phyloP scores from a whole-genome alignment of 805 yeast genomes.

The Sugiyamaella boreocaroliniensis region DNA sequence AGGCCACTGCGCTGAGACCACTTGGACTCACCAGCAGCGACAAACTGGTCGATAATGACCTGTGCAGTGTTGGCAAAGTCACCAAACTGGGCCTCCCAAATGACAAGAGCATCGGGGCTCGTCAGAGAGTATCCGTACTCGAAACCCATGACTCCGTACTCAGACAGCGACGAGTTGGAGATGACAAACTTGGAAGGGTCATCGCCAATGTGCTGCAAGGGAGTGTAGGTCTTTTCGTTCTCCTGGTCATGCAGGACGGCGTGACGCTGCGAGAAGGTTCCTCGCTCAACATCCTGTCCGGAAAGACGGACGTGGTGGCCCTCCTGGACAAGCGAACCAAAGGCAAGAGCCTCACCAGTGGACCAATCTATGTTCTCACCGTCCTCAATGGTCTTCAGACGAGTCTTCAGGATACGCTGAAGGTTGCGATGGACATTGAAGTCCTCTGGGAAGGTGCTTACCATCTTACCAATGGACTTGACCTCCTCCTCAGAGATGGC shows the following conservation, averaged over 20 bases:
- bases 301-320: constrained; percentile 96
- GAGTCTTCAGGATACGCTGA: constrained; percentile 83
- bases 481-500: constrained; percentile 67
- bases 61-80: constrained; percentile 99
- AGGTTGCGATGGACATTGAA: constrained; percentile 92
- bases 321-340: constrained; percentile 84
- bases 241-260: constrained; percentile 95
- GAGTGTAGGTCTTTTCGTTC: constrained; percentile 75
- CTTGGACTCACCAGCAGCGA: constrained; percentile 94
- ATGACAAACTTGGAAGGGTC: constrained; percentile 76
- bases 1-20: constrained; percentile 99
- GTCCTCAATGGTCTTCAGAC: constrained; percentile 76
- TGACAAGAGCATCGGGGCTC: constrained; percentile 92
- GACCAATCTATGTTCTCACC: constrained; percentile 99
- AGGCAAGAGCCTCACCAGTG: constrained; percentile 98
- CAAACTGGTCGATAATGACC: constrained; percentile 93
- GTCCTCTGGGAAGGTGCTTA: constrained; percentile 77
- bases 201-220: constrained; percentile 71
- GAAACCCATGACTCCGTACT: constrained; percentile 98
- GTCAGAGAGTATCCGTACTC: constrained; percentile 98
- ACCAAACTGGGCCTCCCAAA: constrained; percentile 99
- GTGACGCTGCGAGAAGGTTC: constrained; percentile 99
- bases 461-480: constrained; percentile 68
- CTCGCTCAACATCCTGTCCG: constrained; percentile 99
- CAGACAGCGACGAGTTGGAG: constrained; percentile 92